Percentiles rank a stretch among this genome's conserved stretches.
phyloP scores from a whole-genome alignment of 2,329 filamentous ascomycete species.

The Penicillium sp. region DNA sequence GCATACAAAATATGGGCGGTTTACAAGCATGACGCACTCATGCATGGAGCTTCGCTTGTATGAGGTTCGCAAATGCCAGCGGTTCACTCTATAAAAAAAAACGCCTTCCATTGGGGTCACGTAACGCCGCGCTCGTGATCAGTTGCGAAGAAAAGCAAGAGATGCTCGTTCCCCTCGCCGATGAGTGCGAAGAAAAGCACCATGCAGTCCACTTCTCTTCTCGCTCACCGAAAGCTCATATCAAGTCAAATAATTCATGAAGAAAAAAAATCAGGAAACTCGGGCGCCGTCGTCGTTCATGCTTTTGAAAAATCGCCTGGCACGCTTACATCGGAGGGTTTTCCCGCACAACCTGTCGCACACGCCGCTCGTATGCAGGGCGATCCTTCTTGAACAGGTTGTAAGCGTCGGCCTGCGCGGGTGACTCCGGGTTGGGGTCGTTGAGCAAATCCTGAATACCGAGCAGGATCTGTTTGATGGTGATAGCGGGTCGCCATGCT shows the following conservation, averaged over 20 bases:
- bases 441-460: constrained; percentile 95
- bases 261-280: constrained; percentile 8
- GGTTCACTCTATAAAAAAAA: constrained; percentile 11
- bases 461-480: constrained; percentile 94
- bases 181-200: constrained; percentile 6
- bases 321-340: constrained; percentile 71
- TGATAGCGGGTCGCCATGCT: constrained; percentile 97
- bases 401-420: constrained; percentile 95
- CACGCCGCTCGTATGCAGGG: constrained; percentile 82
- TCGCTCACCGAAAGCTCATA: constrained; percentile 12
- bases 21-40: background rate
- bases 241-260: constrained; percentile 21
- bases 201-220: constrained; percentile 21
- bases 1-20: background rate
- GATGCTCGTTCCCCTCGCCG: constrained; percentile 23
- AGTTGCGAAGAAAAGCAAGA: constrained; percentile 21
- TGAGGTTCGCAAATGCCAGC: constrained; percentile 1
- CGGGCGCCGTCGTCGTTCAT: constrained; percentile 11
- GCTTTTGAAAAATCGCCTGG: background rate
- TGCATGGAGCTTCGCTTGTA: background rate
- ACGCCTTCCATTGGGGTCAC: constrained; percentile 26
- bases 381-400: constrained; percentile 93
- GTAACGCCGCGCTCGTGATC: constrained; percentile 36
- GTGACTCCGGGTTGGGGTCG: constrained; percentile 95
- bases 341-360: constrained; percentile 83